These are phyloP conservation scores for Trametopsis cervina DNA, from an alignment of 768 basidiomycete genomes.

Conservation along the genomic window DNA sequence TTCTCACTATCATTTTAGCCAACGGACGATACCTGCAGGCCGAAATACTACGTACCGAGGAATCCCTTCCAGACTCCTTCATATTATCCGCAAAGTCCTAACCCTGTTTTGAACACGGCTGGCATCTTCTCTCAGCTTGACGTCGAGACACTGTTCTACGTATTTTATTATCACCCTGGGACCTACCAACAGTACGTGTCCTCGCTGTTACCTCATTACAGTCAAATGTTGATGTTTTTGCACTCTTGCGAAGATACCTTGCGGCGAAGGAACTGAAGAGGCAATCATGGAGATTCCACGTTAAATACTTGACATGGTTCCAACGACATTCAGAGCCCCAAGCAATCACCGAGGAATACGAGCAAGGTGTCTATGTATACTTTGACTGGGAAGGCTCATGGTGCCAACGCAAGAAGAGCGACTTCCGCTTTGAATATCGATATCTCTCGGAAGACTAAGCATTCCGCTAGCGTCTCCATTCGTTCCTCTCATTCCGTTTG, in stretches of 20 bases:
- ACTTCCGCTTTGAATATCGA: slow-evolving; percentile 96
- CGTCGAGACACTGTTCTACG: slow-evolving; percentile 95
- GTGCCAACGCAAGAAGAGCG: slow-evolving; percentile 97
- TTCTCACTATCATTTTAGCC: not conserved
- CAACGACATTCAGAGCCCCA: slow-evolving; percentile 97
- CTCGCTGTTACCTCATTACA: not conserved
- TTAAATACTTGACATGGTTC: slow-evolving; percentile 99
- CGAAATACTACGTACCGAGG: slow-evolving; percentile 93
- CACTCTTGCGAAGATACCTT: slow-evolving; percentile 63
- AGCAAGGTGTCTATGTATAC: slow-evolving; percentile 98
- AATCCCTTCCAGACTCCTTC: slow-evolving; percentile 87
- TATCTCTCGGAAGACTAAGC: slow-evolving; percentile 85
- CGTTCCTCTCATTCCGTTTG: slow-evolving; percentile 1
- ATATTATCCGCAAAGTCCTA: slow-evolving; percentile 91
- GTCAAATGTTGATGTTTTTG: slow-evolving; percentile 1
- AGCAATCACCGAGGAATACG: slow-evolving; percentile 98
- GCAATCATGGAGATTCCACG: slow-evolving; percentile 98
- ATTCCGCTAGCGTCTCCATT: slow-evolving; percentile 3
- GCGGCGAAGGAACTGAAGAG: slow-evolving; percentile 96
- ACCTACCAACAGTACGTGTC: slow-evolving; percentile 90
- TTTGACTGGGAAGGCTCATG: slow-evolving; percentile 99
- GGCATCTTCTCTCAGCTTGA: slow-evolving; percentile 87
- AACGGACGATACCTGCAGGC: too few relatives aligned
- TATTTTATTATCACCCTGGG: slow-evolving; percentile 96
- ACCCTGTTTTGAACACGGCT: slow-evolving; percentile 73